Conservation (phyloP, 1,284 basidiomycete genomes). For the Ceraceosorus guamensis region DNA sequence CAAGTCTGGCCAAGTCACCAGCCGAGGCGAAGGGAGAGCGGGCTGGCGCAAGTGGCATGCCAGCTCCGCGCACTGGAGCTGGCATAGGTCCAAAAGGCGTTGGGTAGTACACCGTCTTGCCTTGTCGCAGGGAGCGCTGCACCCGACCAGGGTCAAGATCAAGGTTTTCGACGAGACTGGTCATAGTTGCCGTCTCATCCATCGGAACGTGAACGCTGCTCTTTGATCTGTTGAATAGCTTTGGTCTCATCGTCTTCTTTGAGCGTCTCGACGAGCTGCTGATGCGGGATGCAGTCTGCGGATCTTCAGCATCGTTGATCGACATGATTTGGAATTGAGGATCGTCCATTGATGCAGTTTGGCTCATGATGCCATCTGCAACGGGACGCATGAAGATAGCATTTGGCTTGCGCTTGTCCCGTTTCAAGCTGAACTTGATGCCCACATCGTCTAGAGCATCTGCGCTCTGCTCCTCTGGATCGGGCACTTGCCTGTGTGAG, state of each 20-base stretch:
- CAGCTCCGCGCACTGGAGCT: constrained; percentile 4
- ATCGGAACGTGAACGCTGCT: no score
- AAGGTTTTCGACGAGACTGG: not conserved
- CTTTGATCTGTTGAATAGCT: no score
- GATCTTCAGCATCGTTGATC: not conserved
- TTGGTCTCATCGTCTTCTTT: no score
- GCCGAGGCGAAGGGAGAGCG: not conserved
- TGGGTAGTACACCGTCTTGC: constrained; percentile 5
- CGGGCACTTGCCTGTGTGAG: constrained; percentile 11
- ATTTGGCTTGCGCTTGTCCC: not conserved
- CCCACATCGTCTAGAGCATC: not conserved
- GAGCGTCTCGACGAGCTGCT: no score
- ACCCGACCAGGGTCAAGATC: no score
- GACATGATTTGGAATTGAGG: not conserved
- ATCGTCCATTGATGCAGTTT: not conserved
- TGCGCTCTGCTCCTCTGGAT: constrained; percentile 8
- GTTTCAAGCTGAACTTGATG: constrained; percentile 1
- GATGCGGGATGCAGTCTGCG: no score
- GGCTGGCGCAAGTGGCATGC: constrained; percentile 5
- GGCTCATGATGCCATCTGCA: not conserved
- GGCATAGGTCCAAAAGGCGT: constrained; percentile 6
- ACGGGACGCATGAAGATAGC: not conserved
- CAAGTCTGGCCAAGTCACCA: no score
- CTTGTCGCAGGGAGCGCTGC: not conserved
- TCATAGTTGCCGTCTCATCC: not conserved